These are phyloP conservation scores for Mycena sp. DNA, from an alignment of 1,284 basidiomycete species.

Conservation along the genomic window DNA sequence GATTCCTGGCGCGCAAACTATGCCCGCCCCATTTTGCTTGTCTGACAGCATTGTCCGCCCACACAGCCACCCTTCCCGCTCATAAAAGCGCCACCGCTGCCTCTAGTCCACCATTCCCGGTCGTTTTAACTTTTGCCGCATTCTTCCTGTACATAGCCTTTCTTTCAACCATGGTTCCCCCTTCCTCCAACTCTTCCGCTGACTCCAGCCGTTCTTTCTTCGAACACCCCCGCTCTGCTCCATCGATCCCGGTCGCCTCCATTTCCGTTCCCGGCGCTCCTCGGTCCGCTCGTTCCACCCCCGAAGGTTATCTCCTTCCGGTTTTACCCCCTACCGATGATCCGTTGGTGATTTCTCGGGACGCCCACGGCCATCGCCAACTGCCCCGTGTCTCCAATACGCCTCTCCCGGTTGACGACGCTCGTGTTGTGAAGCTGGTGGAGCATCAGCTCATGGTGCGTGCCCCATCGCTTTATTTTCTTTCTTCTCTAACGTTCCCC, in stretches of 20 bases:
- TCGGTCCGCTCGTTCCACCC: neutral
- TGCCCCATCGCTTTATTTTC: neutral
- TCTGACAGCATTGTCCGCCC: too few species aligned
- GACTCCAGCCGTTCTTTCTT: neutral
- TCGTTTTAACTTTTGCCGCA: neutral
- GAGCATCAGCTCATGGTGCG: neutral
- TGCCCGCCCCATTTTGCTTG: too few species aligned
- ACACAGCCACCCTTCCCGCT: neutral
- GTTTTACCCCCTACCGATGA: neutral
- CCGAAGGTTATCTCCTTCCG: neutral
- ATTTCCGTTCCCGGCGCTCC: too few species aligned
- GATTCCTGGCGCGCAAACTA: too few species aligned
- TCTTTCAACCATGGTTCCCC: neutral
- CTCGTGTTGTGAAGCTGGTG: neutral
- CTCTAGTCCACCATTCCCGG: neutral
- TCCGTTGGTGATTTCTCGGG: neutral
- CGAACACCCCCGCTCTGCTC: neutral
- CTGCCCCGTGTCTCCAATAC: neutral
- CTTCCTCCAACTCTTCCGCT: neutral
- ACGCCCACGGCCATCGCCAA: neutral
- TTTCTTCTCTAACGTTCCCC: neutral
- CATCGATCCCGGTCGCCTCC: neutral
- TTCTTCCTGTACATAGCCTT: neutral
- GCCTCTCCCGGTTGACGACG: neutral
- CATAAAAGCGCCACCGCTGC: neutral